Conservation (phyloP, 805 yeast species). For the Trichomonascus vanleenenianus region DNA sequence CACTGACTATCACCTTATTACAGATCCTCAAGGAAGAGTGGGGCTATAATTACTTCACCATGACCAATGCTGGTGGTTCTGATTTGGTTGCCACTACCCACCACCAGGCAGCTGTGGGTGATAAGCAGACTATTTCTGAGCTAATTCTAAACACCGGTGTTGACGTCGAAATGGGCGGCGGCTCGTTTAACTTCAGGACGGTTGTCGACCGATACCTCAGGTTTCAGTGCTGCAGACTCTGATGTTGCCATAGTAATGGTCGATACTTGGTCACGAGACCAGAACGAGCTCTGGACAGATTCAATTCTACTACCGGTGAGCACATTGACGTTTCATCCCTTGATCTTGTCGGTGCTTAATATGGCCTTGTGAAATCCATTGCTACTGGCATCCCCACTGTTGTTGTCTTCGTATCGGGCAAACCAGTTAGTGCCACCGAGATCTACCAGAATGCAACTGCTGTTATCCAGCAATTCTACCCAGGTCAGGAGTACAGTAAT, state of each 20-base stretch:
- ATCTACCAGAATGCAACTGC: conserved; percentile 31
- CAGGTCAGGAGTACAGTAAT: conserved; percentile 52
- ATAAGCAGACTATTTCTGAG: conserved; percentile 17
- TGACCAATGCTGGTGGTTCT: conserved; percentile 57
- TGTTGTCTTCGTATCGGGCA: conserved; percentile 51
- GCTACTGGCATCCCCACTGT: conserved; percentile 41
- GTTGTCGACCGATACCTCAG: neutral
- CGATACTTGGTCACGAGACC: conserved; percentile 27
- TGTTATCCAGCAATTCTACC: conserved; percentile 46
- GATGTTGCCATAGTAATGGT: conserved; percentile 47
- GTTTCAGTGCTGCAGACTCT: conserved; percentile 33
- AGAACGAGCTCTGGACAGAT: neutral
- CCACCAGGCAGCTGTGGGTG: too few relatives aligned
- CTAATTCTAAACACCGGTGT: conserved; percentile 46
- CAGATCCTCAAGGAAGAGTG: conserved; percentile 45
- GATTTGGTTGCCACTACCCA: conserved; percentile 28
- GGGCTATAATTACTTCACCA: conserved; percentile 44
- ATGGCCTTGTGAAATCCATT: conserved; percentile 22
- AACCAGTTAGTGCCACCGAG: conserved; percentile 44
- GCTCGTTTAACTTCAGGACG: neutral
- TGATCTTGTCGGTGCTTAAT: conserved; percentile 35
- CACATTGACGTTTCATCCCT: conserved; percentile 44
- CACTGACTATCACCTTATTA: conserved; percentile 37
- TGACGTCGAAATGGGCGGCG: conserved; percentile 52
- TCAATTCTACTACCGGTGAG: conserved; percentile 22